phyloP scores from a whole-genome alignment of 2,329 filamentous ascomycete genomes.

The Diaporthe sp. region DNA sequence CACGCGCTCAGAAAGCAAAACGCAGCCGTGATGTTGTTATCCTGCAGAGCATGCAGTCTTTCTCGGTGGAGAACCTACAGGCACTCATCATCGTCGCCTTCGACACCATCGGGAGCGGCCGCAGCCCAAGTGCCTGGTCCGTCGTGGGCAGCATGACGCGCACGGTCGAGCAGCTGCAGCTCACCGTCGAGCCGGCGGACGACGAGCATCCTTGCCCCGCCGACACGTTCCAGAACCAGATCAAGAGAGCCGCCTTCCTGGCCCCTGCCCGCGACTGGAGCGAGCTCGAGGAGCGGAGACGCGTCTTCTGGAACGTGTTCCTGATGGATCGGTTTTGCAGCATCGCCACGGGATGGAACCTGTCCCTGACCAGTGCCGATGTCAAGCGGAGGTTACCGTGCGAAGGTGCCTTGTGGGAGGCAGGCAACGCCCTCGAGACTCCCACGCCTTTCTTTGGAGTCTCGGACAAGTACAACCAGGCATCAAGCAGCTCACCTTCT shows the following conservation, averaged over 20 bases:
- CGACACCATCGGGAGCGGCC: constrained; percentile 54
- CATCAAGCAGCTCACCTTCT: neutral
- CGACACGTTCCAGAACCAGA: constrained; percentile 49
- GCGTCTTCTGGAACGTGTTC: constrained; percentile 59
- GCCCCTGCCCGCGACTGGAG: constrained; percentile 50
- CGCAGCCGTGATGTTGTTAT: constrained; percentile 50
- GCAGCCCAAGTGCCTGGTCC: constrained; percentile 53
- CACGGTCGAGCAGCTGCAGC: constrained; percentile 55
- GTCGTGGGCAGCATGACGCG: constrained; percentile 56
- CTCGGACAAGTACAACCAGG: constrained; percentile 48
- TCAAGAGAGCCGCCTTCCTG: constrained; percentile 54
- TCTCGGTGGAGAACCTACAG: constrained; percentile 53
- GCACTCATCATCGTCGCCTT: constrained; percentile 54
- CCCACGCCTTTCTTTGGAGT: constrained; percentile 59
- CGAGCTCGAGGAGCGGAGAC: constrained; percentile 55
- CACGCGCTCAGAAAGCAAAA: constrained; percentile 41
- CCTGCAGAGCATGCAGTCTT: constrained; percentile 52
- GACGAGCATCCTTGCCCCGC: constrained; percentile 43
- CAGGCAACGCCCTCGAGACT: constrained; percentile 51
- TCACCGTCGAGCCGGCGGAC: constrained; percentile 49
- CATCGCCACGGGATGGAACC: constrained; percentile 57
- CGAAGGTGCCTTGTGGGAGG: constrained; percentile 56
- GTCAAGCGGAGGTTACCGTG: constrained; percentile 55
- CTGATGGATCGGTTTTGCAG: constrained; percentile 57
- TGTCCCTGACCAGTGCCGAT: constrained; percentile 53